phyloP scores from a whole-genome alignment of 257 asterid genomes.

The Jacaranda copaia region DNA sequence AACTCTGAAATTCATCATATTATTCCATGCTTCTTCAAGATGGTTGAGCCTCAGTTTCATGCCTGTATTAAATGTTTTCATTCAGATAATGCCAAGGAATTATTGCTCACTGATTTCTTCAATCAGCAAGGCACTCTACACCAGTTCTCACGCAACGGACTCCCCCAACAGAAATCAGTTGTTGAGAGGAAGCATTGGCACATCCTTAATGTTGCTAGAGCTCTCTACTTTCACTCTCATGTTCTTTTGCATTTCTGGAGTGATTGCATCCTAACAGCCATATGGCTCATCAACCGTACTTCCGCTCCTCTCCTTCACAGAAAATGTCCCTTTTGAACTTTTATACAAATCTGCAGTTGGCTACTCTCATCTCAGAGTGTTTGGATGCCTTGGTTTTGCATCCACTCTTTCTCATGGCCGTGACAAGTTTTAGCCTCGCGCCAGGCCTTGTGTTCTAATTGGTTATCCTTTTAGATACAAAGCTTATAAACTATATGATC shows the following conservation, averaged over 20 bases:
- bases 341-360: background rate
- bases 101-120: background rate
- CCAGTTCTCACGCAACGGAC: too few species aligned
- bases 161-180: too few species aligned
- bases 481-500: background rate
- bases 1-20: background rate
- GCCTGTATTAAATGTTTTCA: background rate
- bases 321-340: background rate
- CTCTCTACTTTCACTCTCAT: background rate
- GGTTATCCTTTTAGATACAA: background rate
- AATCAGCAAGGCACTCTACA: background rate
- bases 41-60: background rate
- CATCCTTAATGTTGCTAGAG: too few species aligned
- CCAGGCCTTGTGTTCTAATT: background rate
- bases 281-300: background rate
- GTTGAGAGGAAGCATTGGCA: too few species aligned
- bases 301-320: background rate
- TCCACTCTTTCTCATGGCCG: background rate
- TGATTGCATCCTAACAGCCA: background rate
- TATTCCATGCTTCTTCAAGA: background rate
- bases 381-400: background rate
- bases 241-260: background rate
- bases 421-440: background rate
- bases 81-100: background rate
- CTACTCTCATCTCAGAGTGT: background rate